A percentile compares a stretch with the other conserved stretches of the same genome.
These are phyloP conservation scores for Alloascoidea africana DNA, from an alignment of 805 yeast genomes.

Conservation along the genomic window DNA sequence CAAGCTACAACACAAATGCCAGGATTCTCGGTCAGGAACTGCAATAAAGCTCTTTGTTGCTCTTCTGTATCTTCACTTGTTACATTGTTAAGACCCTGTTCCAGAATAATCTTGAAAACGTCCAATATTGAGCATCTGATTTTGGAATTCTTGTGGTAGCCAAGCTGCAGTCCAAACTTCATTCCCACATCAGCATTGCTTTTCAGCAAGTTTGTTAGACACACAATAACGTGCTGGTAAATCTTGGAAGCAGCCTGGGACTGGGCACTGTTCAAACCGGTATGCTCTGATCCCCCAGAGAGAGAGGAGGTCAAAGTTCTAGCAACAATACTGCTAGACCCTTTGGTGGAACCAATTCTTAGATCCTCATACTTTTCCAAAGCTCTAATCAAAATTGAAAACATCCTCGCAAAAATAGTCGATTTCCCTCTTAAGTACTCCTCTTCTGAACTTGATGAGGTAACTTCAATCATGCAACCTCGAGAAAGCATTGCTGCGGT, in stretches of 20 bases:
- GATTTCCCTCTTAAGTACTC: background rate
- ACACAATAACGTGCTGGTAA: slow-evolving; percentile 34
- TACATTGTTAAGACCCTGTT: slow-evolving; percentile 13
- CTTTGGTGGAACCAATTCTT: background rate
- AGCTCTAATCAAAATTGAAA: background rate
- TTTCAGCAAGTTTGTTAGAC: slow-evolving; percentile 53
- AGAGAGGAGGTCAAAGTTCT: slow-evolving; percentile 7
- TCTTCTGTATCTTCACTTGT: slow-evolving; percentile 11
- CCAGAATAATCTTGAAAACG: slow-evolving; percentile 58
- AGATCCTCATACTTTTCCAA: slow-evolving; percentile 1
- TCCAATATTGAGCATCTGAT: slow-evolving; percentile 62
- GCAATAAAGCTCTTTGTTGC: slow-evolving; percentile 7
- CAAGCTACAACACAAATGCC: slow-evolving; percentile 37
- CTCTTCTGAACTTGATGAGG: background rate
- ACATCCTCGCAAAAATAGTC: background rate
- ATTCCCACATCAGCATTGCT: slow-evolving; percentile 69
- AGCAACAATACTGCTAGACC: slow-evolving; percentile 3
- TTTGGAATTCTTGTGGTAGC: slow-evolving; percentile 51
- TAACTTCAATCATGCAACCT: background rate
- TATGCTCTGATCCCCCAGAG: no score
- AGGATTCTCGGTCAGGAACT: slow-evolving; percentile 6
- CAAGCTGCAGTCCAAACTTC: slow-evolving; percentile 61
- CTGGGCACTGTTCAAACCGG: no score
- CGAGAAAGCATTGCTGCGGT: slow-evolving; percentile 6
- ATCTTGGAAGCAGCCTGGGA: no score